Base-by-base conservation (phyloP, 1,139 yeast species). In the Magnusiomyces fungicola region DNA sequence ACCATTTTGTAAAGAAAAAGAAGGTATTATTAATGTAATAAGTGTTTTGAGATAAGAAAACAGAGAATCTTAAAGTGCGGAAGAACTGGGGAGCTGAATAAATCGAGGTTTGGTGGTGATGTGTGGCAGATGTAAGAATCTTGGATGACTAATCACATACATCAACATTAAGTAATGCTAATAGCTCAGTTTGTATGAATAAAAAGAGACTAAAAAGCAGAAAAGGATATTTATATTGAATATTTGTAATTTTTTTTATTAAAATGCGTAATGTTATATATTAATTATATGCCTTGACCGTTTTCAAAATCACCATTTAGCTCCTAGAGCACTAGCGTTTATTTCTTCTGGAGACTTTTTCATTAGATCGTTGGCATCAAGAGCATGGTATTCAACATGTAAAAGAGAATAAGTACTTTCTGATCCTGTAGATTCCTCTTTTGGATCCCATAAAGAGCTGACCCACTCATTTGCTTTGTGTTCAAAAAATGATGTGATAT, bases 331-430 rank as follows among this genome's bases (percentile, higher is more conserved):
- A 5, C 29, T 32, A 19, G 45, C 38, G 21, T 39, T 27, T 10
- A 39, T 39, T 30, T 32, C 37, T 14, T 22, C 19, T 14, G 45
- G 16, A 9, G 36, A 19, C 10, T 38, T 18, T 12, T 36, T 24
- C 24, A 42, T 40, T 29, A 45, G 47, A 9, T 29, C 45, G 23
- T 42, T 29, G 27, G 25, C 46, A 24, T 50, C 49, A 18, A 50
- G 25, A 16, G 51, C 53, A 19, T 50, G 51, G 34, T 48, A 50
- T 33, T 50, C 53, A n/a, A 50, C 51, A 7, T 30, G 25, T 16
- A 47, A 27, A 10, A 50, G 46, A n/a, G 34, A 24, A 10, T 37
- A 32, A n/a, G n/a, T n/a, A n/a, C n/a, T n/a, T n/a, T n/a, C n/a
- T n/a, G n/a, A n/a, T 10, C 32, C 29, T 14, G 21, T 3, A 12